These are phyloP conservation scores for Penicillium pancosmium DNA, from an alignment of 495 filamentous ascomycete species.

Conservation along the genomic window DNA sequence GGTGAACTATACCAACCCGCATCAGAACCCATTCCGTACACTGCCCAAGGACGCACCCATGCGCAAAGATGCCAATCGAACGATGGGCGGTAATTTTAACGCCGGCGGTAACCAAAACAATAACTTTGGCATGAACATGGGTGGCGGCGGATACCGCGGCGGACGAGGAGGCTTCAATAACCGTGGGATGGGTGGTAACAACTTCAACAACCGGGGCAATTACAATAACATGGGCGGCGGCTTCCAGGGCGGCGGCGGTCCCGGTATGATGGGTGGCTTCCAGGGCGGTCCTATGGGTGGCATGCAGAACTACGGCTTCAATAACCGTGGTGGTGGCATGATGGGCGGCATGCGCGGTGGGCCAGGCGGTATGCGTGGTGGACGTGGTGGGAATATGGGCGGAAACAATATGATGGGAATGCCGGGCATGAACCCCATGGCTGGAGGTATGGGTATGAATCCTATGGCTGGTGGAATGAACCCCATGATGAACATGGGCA, in stretches of 20 bases:
- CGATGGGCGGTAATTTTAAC: slow-evolving; percentile 27
- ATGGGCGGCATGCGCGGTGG: slow-evolving; percentile 73
- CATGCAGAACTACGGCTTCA: slow-evolving; percentile 63
- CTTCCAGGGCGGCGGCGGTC: slow-evolving; percentile 47
- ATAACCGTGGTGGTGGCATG: slow-evolving; percentile 60
- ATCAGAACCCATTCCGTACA: slow-evolving; percentile 85
- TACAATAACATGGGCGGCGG: slow-evolving; percentile 58
- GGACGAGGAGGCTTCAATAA: slow-evolving; percentile 15
- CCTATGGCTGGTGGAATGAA: slow-evolving; percentile 61
- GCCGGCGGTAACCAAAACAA: slow-evolving; percentile 23
- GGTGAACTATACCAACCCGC: slow-evolving; percentile 75
- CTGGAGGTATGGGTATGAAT: slow-evolving; percentile 55
- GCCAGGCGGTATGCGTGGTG: slow-evolving; percentile 68
- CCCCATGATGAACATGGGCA: slow-evolving; percentile 55
- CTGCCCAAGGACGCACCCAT: slow-evolving; percentile 87
- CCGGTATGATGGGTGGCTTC: slow-evolving; percentile 65
- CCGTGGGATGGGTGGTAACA: slow-evolving; percentile 40
- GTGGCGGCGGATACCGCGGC: slow-evolving; percentile 39
- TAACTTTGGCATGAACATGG: slow-evolving; percentile 33
- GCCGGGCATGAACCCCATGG: slow-evolving; percentile 63
- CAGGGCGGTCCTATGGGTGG: slow-evolving; percentile 54
- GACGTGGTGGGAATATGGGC: slow-evolving; percentile 62
- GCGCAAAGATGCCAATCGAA: slow-evolving; percentile 63
- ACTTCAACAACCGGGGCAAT: slow-evolving; percentile 53
- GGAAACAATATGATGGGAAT: slow-evolving; percentile 59